phyloP scores from a whole-genome alignment of 2,329 filamentous ascomycete genomes.

The Diplodia seriata region DNA sequence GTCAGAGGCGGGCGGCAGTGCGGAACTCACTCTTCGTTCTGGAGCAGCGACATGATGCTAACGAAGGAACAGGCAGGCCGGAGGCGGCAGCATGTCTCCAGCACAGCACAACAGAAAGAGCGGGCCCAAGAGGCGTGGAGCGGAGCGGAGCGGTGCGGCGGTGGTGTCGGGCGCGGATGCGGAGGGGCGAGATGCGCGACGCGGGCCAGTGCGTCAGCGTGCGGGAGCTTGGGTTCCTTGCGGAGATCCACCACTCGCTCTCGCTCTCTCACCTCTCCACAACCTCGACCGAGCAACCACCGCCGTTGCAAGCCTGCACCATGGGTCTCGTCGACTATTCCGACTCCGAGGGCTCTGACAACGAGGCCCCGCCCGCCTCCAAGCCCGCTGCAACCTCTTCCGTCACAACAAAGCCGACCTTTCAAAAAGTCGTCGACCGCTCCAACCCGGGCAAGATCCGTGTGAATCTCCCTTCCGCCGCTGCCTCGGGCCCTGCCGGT shows the following conservation, averaged over 20 bases:
- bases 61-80: not conserved
- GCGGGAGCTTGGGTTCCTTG: constrained; percentile 25
- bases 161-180: constrained; percentile 6
- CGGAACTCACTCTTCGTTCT: constrained; percentile 52
- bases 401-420: constrained; percentile 61
- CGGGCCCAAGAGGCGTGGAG: not conserved
- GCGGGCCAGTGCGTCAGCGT: constrained; percentile 26
- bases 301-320: constrained; percentile 33
- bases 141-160: constrained; percentile 4
- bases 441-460: constrained; percentile 83
- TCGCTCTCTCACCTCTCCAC: not conserved
- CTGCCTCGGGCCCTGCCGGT: constrained; percentile 42
- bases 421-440: constrained; percentile 82
- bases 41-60: constrained; percentile 51
- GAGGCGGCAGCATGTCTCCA: constrained; percentile 13
- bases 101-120: not conserved
- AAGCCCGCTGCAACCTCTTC: constrained; percentile 43
- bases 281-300: not conserved
- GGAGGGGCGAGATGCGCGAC: constrained; percentile 30
- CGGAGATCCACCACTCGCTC: not conserved
- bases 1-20: constrained; percentile 19
- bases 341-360: constrained; percentile 75
- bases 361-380: constrained; percentile 54
- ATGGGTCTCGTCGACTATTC: constrained; percentile 88
- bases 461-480: constrained; percentile 72